phyloP scores from a whole-genome alignment of 495 filamentous ascomycete genomes.

The Aspergillus heteromorphus region DNA sequence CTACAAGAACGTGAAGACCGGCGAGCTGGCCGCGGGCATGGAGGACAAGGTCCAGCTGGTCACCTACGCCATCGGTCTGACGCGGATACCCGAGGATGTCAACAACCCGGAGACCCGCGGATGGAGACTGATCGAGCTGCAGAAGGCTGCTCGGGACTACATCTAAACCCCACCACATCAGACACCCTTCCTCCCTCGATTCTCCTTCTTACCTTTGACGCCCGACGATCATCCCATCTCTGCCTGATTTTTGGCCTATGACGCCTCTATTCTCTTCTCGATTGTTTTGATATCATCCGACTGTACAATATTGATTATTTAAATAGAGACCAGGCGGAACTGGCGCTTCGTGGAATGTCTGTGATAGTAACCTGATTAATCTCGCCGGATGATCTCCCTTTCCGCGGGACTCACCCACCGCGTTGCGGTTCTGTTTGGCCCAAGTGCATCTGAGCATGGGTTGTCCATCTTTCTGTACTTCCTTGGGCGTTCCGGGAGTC shows the following conservation, averaged over 20 bases:
- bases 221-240: slow-evolving; percentile 7
- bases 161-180: slow-evolving; percentile 47
- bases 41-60: slow-evolving; percentile 97
- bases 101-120: slow-evolving; percentile 94
- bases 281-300: slow-evolving; percentile 30
- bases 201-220: slow-evolving; percentile 1
- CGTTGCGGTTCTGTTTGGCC: background rate
- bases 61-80: slow-evolving; percentile 95
- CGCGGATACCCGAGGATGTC: slow-evolving; percentile 87
- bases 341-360: slow-evolving; percentile 31
- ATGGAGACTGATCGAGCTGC: slow-evolving; percentile 95
- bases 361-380: slow-evolving; percentile 24
- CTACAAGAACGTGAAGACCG: slow-evolving; percentile 84
- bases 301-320: slow-evolving; percentile 41
- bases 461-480: slow-evolving; percentile 13
- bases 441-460: background rate
- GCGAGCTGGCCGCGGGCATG: slow-evolving; percentile 91
- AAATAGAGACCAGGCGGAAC: slow-evolving; percentile 35
- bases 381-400: slow-evolving; percentile 21
- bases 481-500: slow-evolving; percentile 27
- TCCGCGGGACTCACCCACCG: background rate
- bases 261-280: slow-evolving; percentile 16
- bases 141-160: slow-evolving; percentile 96
- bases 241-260: slow-evolving; percentile 15
- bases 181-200: slow-evolving; percentile 2